Conservation (phyloP, 2,329 filamentous ascomycete genomes). For the Didymosphaeria variabile region DNA sequence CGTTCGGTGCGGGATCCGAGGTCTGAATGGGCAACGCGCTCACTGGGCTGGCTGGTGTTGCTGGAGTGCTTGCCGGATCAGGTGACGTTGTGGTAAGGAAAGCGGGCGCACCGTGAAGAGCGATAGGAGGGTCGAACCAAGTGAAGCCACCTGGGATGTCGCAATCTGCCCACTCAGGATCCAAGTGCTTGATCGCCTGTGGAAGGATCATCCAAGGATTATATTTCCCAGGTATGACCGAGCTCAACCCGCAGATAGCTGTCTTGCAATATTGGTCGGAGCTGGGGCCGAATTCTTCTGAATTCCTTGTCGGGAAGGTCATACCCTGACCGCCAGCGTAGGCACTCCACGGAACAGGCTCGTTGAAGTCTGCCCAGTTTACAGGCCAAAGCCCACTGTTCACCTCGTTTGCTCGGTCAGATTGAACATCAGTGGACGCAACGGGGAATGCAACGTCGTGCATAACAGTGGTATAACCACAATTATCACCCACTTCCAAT, state of each 20-base stretch:
- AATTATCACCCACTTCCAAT: conserved; percentile 10
- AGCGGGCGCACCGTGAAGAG: conserved; percentile 4
- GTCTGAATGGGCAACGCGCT: conserved; percentile 5
- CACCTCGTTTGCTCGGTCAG: background rate
- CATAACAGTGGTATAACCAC: conserved; percentile 1
- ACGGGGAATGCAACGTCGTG: conserved; percentile 10
- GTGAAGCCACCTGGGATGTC: background rate
- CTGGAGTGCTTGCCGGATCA: conserved; percentile 2
- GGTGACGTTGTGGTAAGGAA: conserved; percentile 2
- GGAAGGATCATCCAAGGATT: conserved; percentile 10
- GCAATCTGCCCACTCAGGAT: conserved; percentile 6
- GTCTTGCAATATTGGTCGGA: conserved; percentile 7
- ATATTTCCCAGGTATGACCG: background rate
- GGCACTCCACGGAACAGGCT: conserved; percentile 11
- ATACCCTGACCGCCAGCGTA: background rate
- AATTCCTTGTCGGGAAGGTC: background rate
- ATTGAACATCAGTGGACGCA: conserved; percentile 3
- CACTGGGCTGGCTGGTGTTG: conserved; percentile 8
- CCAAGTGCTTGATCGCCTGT: conserved; percentile 2
- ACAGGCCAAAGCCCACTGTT: background rate
- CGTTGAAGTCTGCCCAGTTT: conserved; percentile 12
- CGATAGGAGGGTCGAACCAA: conserved; percentile 12
- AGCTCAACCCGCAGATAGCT: background rate
- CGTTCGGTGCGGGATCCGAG: background rate
- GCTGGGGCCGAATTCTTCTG: background rate